Percentiles rank a stretch among this genome's conserved stretches.
Conservation (phyloP, 495 filamentous ascomycete species). For the Xylaria grammica region DNA sequence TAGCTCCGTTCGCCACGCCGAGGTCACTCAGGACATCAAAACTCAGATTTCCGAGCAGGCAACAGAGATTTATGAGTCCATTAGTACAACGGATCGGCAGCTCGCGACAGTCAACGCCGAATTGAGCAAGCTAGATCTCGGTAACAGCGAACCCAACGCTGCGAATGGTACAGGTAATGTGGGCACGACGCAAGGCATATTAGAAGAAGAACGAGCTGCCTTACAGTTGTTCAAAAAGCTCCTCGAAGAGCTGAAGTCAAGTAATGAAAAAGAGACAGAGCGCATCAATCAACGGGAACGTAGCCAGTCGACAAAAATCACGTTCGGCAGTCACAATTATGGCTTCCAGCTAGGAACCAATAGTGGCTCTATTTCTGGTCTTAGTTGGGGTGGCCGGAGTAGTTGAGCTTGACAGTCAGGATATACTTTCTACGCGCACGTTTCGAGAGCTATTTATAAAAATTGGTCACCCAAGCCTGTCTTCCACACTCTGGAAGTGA, state of each 20-base stretch:
- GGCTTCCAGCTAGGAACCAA: background rate
- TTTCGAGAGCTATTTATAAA: too few species aligned
- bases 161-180: background rate
- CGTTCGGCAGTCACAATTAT: conserved; percentile 5
- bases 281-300: background rate
- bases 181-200: background rate
- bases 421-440: too few species aligned
- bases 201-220: background rate
- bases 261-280: conserved; percentile 9
- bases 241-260: background rate
- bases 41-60: background rate
- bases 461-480: too few species aligned
- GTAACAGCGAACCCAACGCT: background rate
- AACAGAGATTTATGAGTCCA: background rate
- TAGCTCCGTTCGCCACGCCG: background rate
- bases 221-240: background rate
- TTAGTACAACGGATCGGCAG: background rate
- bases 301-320: background rate
- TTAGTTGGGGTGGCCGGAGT: background rate
- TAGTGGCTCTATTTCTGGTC: conserved; percentile 1
- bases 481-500: too few species aligned
- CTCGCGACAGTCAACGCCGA: background rate
- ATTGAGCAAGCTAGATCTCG: background rate
- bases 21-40: conserved; percentile 7
- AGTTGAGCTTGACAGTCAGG: background rate